phyloP scores from a whole-genome alignment of 495 filamentous ascomycete species.

The Choiromyces venosus region DNA sequence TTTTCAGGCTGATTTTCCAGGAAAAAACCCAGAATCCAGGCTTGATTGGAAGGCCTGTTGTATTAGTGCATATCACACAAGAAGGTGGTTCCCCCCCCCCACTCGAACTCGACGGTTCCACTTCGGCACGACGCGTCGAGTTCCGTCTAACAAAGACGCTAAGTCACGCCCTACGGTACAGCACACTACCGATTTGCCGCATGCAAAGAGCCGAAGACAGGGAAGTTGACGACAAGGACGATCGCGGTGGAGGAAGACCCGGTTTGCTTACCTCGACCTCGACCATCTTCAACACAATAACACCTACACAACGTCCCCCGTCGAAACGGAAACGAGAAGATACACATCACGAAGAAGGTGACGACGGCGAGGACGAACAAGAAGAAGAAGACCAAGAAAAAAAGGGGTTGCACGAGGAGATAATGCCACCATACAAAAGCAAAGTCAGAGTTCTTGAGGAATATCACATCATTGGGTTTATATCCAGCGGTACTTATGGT shows the following conservation, averaged over 20 bases:
- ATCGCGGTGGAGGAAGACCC: conserved; percentile 26
- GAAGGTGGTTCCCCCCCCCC: neutral
- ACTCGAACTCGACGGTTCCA: neutral
- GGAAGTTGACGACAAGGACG: conserved; percentile 36
- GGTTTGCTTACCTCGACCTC: conserved; percentile 18
- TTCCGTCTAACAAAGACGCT: conserved; percentile 17
- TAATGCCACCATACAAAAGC: conserved; percentile 60
- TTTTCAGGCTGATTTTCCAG: conserved; percentile 19
- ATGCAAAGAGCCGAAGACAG: conserved; percentile 31
- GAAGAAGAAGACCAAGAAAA: neutral
- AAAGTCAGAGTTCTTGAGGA: conserved; percentile 84
- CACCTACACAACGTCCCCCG: conserved; percentile 6
- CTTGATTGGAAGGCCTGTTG: conserved; percentile 2
- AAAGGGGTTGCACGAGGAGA: conserved; percentile 13
- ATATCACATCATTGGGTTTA: conserved; percentile 96
- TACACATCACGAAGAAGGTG: conserved; percentile 12
- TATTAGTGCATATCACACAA: neutral
- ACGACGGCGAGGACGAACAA: conserved; percentile 15
- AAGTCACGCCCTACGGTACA: conserved; percentile 17
- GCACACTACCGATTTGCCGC: conserved; percentile 32
- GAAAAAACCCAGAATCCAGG: conserved; percentile 9
- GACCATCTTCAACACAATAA: conserved; percentile 6
- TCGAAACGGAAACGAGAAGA: conserved; percentile 14
- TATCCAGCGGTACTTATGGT: conserved; percentile 97
- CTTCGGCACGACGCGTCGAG: conserved; percentile 15